Base-by-base conservation (phyloP, 108 stramenopile species). In the Nitzschia sp. region DNA sequence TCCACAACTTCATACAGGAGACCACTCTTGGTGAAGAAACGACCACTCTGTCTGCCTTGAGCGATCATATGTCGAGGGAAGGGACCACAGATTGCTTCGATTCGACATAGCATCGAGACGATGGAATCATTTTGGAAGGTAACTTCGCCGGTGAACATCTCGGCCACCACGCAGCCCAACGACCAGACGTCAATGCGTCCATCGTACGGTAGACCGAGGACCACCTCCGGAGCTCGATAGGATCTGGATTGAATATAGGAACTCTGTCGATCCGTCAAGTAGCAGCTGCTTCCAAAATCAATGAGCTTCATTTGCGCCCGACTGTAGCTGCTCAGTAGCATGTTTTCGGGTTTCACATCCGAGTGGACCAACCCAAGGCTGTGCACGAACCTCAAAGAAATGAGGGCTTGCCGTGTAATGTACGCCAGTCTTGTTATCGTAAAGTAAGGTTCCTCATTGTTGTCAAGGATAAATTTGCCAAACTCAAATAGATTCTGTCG, bases 321-420 rank as follows among this genome's bases (percentile, higher is more conserved):
- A 31, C 85, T 83, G 75, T 91, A 92, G 52, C 87, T 89, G 15
- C 76, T 63, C n/a, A 98, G 75, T 22, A 98, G 76, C 57, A 98
- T 98, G 75, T 99, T 99, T 79, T 98, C 99, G 31, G 99, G 99
- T 77, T 99, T 99, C 45, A 99, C 78, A 69, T 99, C 99, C 60
- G 94, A 97, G 77, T 99, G 99, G 53, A 98, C 85, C 29, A 99
- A 79, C 17, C 94, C 94, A 34, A 96, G 63, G 21, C 70, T 75
- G 69, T 98, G 96, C 28, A 98, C 87, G 80, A 96, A 98, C 23
- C 80, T 82, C 53, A 99, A 78, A 23, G 99, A 96, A 53, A 91
- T 73, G 11, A 98, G 75, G 45, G 90, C 84, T 62, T 98, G 95
- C 58, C 83, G 73, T 1, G 93, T 83, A 6, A 99, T 92, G 60